Base-by-base conservation (phyloP, 2,329 filamentous ascomycete genomes). In the Aureobasidium sp. region DNA sequence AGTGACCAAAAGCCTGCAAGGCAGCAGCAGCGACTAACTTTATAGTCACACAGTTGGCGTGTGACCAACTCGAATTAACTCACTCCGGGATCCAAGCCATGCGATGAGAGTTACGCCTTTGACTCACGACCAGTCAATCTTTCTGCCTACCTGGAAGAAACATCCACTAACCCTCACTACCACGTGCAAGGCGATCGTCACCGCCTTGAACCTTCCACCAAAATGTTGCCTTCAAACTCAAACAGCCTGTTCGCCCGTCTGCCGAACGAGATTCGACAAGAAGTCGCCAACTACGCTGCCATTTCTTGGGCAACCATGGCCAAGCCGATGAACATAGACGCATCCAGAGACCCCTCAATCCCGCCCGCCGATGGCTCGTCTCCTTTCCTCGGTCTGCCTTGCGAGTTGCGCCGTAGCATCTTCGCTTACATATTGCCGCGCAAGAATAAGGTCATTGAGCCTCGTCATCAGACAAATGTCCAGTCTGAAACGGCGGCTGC, bases 381-480 rank as follows among this genome's bases (percentile, higher is more conserved):
- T 15, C 53, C 44, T 5, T 49, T 64, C 20, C 53, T 64, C 2
- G 15, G 8, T 3, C 12, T 55, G 14, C 60, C 63, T 27, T 7
- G 39, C 31, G 63, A 64, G 25, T 20, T 63, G 22, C 52, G 61
- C 45, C 63, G 53, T n/a, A 2, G 25, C 4, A 64, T 64, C 15
- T 56, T 62, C 41, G 17, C 20, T 37, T 39, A 56, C n/a, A 8
- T 63, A 3, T 22, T 62, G 12, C 63, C 60, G 8, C 15, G 22
- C 22, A 52, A 57, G n/a, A 37, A 25, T 12, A 53, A 42, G 27
- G 39, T 62, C 15, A 37, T 61, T n/a, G 27, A 47, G 27, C 63
- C 60, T 7, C 22, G 25, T 17, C 2, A 25, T 17, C 2, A 25
- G 14, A 22, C 27, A 17, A 2, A 22, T 5, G n/a, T 12, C 5